Percentiles rank a stretch among this genome's conserved stretches.
phyloP scores from a whole-genome alignment of 805 yeast genomes.

The Saturnispora halmiae region DNA sequence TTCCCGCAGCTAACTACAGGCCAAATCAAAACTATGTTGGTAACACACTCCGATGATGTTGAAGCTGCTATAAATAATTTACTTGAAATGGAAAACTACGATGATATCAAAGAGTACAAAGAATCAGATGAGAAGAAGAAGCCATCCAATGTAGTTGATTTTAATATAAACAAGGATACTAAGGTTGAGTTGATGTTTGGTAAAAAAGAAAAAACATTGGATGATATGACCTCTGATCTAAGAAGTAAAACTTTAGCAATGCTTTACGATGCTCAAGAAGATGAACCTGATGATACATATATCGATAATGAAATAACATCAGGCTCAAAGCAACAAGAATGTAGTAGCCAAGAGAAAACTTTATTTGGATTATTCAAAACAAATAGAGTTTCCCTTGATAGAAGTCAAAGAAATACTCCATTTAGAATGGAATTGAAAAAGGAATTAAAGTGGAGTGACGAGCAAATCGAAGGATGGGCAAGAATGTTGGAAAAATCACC shows the following conservation, averaged over 20 bases:
- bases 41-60: slow-evolving; percentile 39
- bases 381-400: slow-evolving; percentile 41
- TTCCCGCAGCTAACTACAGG: slow-evolving; percentile 53
- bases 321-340: slow-evolving; percentile 18
- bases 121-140: background rate
- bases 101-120: slow-evolving; percentile 6
- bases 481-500: slow-evolving; percentile 63
- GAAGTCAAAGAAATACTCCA: slow-evolving; percentile 37
- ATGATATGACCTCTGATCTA: slow-evolving; percentile 28
- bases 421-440: slow-evolving; percentile 43
- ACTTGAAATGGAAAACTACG: slow-evolving; percentile 41
- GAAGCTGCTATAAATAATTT: slow-evolving; percentile 50
- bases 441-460: slow-evolving; percentile 68
- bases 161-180: slow-evolving; percentile 11
- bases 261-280: slow-evolving; percentile 69
- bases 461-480: slow-evolving; percentile 92
- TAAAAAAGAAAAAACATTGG: slow-evolving; percentile 23
- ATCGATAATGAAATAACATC: slow-evolving; percentile 43
- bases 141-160: slow-evolving; percentile 13
- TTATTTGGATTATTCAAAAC: slow-evolving; percentile 49
- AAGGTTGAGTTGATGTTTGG: slow-evolving; percentile 27
- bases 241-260: slow-evolving; percentile 50
- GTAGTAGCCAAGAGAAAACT: slow-evolving; percentile 35
- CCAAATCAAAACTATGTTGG: slow-evolving; percentile 42
- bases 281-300: slow-evolving; percentile 76